These are phyloP conservation scores for Whalleya microplaca DNA, from an alignment of 2,329 filamentous ascomycete species.

Conservation along the genomic window DNA sequence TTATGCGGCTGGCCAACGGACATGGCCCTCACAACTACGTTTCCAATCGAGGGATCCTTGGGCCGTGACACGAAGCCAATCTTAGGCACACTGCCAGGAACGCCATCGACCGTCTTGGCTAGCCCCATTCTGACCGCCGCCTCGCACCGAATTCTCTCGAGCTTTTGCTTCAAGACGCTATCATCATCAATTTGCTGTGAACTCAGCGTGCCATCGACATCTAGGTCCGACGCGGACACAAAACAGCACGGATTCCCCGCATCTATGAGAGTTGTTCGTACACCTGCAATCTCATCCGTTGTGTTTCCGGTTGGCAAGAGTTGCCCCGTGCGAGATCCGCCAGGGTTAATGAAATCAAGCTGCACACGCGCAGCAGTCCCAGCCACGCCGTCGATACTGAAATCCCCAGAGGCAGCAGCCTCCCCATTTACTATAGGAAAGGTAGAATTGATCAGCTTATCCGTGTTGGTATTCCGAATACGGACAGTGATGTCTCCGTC, in stretches of 20 bases:
- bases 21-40: constrained; percentile 48
- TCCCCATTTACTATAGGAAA: constrained; percentile 36
- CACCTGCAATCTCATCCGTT: constrained; percentile 37
- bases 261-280: constrained; percentile 45
- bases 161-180: constrained; percentile 31
- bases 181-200: constrained; percentile 39
- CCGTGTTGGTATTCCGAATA: constrained; percentile 40
- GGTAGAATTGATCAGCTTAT: constrained; percentile 40
- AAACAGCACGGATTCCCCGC: constrained; percentile 49
- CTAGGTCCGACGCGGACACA: constrained; percentile 39
- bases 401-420: constrained; percentile 39
- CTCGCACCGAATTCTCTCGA: constrained; percentile 43
- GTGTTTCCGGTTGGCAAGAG: constrained; percentile 44
- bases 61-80: constrained; percentile 47
- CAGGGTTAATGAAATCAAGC: constrained; percentile 44
- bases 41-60: constrained; percentile 14
- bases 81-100: constrained; percentile 47
- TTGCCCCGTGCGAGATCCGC: constrained; percentile 46
- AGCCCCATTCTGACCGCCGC: constrained; percentile 47
- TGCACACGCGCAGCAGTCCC: constrained; percentile 41
- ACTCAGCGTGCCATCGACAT: constrained; percentile 24
- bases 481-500: constrained; percentile 30
- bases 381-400: constrained; percentile 46
- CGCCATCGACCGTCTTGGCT: constrained; percentile 27
- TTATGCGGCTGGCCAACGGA: constrained; percentile 51